Base-by-base conservation (phyloP, 23 red algal genomes). In the Gracilaria gracilis region DNA sequence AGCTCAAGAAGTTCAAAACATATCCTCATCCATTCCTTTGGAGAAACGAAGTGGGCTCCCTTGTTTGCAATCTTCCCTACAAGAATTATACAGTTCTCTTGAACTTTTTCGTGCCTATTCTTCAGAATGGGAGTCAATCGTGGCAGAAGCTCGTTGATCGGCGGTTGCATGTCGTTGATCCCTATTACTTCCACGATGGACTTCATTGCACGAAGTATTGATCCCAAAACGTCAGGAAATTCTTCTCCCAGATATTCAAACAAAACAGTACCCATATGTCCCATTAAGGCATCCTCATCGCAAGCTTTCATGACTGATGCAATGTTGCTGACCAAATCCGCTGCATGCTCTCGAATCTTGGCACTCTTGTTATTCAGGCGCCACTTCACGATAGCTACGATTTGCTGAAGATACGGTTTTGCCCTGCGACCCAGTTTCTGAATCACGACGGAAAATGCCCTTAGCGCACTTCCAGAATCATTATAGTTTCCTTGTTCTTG, bases 21-120 rank as follows among this genome's bases (percentile, higher is more conserved):
- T 19, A 96, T 93, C 0, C 97, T 84, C 94, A 99, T 95, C 97
- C 97, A 99, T 69, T 96, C 97, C 15, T 86, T 75, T 25, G 91
- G 48, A 17, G 94, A 93, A 5, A 99, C 88, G 35, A 85, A 81
- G 25, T 91, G 67, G 49, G 84, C 94, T 46, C 88, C 93, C 37
- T 93, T 86, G 40, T 85, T 79, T 28, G 97, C 97, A 81, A 99
- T 96, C 29, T 77, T 82, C 1, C 91, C 94, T 17, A 99, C 94
- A n/a, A 99, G 65, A 38, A 89, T 73, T 57, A 98, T 98, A 34
- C 91, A 94, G 32, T 98, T 98, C 91, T 98, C 96, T 79, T 98
- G 96, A 46, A 98, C 96, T 19, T 91, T 90, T 70, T 98, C 96
- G 46, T 98, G 96, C 27, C 94, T 61, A 55, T 96, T 98, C 57